Conservation (phyloP, 805 yeast genomes). For the Yamadazyma philogaea region DNA sequence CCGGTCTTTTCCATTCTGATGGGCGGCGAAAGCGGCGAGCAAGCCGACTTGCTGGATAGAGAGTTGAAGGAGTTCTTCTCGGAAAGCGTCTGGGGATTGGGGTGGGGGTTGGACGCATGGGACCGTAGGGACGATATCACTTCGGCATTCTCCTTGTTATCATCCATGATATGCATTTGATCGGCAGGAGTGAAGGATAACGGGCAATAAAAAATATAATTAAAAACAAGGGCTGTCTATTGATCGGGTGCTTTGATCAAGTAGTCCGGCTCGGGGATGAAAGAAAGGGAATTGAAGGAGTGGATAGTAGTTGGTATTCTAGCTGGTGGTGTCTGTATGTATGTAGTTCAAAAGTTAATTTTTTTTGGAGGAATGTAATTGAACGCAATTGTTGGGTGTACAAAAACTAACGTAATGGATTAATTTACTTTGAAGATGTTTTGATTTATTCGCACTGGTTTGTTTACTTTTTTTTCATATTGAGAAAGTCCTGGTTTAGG, state of each 20-base stretch:
- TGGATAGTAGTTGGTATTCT: not conserved
- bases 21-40: constrained; percentile 11
- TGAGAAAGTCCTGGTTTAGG: not conserved
- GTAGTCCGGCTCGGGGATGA: not conserved
- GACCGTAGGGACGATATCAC: constrained; percentile 3
- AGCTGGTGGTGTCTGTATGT: too few relatives aligned
- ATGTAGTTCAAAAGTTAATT: too few relatives aligned
- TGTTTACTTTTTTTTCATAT: constrained; percentile 1
- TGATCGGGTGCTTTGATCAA: not conserved
- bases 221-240: not conserved
- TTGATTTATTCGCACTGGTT: constrained; percentile 5
- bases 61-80: constrained; percentile 10
- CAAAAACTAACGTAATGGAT: not conserved
- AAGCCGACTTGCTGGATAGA: constrained; percentile 2
- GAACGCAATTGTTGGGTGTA: constrained; percentile 5
- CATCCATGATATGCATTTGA: constrained; percentile 3
- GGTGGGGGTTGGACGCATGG: not conserved
- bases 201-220: too few relatives aligned
- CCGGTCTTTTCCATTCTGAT: constrained; percentile 10
- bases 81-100: constrained; percentile 4
- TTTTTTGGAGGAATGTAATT: constrained; percentile 2
- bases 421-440: constrained; percentile 4
- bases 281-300: not conserved
- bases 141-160: constrained; percentile 8
- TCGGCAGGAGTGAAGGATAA: not conserved